Evolutionary conservation across 1,284 basidiomycete genomes (phyloP).

Genomic region (Trametes versicolor): DNA sequence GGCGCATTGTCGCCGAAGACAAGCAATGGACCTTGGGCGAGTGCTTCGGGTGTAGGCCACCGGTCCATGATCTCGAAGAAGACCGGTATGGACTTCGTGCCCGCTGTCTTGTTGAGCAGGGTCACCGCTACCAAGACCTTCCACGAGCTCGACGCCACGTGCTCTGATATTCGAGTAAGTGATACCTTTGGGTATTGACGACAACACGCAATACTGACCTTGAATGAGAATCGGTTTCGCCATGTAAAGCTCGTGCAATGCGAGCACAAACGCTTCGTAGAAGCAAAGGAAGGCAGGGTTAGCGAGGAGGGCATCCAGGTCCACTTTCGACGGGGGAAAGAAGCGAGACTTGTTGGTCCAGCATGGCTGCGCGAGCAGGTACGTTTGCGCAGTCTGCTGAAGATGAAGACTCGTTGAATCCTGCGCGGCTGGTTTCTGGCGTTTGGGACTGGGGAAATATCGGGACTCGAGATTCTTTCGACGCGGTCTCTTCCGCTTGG

Average conservation of each 20-base stretch:
- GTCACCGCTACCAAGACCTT: conserved; percentile 63
- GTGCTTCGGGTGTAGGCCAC: conserved; percentile 62
- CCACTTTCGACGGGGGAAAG: conserved; percentile 7
- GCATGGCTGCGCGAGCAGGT: neutral
- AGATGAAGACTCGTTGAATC: neutral
- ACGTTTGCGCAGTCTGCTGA: neutral
- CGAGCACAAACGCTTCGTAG: conserved; percentile 25
- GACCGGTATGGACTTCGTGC: conserved; percentile 60
- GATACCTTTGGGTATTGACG: neutral
- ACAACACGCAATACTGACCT: conserved; percentile 20
- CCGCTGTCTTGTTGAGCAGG: conserved; percentile 65
- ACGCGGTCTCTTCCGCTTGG: conserved; percentile 5
- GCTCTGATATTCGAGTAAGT: conserved; percentile 46
- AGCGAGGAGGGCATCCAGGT: neutral
- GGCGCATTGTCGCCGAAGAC: neutral
- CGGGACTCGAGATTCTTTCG: conserved; percentile 9
- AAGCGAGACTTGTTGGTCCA: conserved; percentile 19
- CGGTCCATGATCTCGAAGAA: conserved; percentile 61
- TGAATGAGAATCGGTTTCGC: conserved; percentile 40
- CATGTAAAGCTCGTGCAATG: conserved; percentile 30
- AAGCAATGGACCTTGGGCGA: conserved; percentile 54
- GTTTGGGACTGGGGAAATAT: conserved; percentile 22
- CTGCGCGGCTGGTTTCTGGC: neutral
- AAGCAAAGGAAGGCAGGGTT: conserved; percentile 26
- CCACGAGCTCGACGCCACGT: conserved; percentile 60